phyloP scores from a whole-genome alignment of 352 stramenopile genomes.

The Globisporangium perplexum region DNA sequence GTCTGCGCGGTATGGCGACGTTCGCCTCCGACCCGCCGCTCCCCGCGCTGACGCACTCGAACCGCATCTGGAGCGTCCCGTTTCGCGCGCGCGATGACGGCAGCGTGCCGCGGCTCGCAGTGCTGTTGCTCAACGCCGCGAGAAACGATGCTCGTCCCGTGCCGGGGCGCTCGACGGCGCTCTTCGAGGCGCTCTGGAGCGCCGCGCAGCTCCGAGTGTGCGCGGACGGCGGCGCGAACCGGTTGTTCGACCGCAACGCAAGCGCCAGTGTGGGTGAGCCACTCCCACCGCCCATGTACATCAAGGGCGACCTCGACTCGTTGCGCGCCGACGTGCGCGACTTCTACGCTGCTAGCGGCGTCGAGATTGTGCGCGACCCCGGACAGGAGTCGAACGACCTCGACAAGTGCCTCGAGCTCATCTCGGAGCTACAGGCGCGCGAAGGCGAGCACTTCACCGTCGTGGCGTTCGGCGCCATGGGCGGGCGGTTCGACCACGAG shows the following conservation, averaged over 20 bases:
- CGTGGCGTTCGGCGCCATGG: constrained; percentile 93
- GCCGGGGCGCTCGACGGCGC: too few species aligned
- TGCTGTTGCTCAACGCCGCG: constrained; percentile 55
- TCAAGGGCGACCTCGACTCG: constrained; percentile 96
- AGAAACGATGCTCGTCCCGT: too few species aligned
- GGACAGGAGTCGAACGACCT: constrained; percentile 95
- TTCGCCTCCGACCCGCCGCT: not conserved
- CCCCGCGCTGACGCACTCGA: constrained; percentile 27
- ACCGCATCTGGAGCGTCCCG: constrained; percentile 48
- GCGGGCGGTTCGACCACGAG: constrained; percentile 96
- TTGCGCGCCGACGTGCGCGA: constrained; percentile 76
- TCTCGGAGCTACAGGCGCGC: constrained; percentile 31
- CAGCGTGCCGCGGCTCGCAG: constrained; percentile 37
- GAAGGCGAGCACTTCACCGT: constrained; percentile 49
- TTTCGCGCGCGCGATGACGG: constrained; percentile 4
- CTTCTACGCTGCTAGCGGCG: constrained; percentile 78
- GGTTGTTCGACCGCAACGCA: constrained; percentile 80
- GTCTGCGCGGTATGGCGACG: not conserved
- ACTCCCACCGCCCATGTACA: constrained; percentile 75
- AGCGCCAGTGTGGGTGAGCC: constrained; percentile 28
- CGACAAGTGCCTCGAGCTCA: constrained; percentile 86
- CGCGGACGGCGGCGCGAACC: constrained; percentile 95
- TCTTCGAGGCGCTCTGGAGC: constrained; percentile 74
- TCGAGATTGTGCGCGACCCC: constrained; percentile 63
- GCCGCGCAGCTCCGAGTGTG: constrained; percentile 76